Conservation (phyloP, 352 stramenopile species). For the Aphanomyces invadans region DNA sequence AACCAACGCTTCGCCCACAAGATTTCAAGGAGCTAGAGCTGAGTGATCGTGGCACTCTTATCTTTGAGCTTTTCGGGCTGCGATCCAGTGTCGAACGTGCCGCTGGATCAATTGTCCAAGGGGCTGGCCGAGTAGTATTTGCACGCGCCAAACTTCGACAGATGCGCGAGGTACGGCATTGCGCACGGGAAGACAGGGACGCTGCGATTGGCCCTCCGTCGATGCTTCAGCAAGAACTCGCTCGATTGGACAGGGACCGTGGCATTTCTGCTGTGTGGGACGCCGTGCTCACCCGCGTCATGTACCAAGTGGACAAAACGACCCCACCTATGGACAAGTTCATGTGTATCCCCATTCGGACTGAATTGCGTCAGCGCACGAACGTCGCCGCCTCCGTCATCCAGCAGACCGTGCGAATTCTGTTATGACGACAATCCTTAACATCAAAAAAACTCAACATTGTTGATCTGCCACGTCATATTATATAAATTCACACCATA, state of each 20-base stretch:
- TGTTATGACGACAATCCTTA: not conserved
- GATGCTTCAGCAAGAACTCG: not conserved
- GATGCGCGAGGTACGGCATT: not conserved
- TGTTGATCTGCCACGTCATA: too few relatives aligned
- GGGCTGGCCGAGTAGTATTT: not conserved
- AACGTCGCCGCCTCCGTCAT: conserved; percentile 14
- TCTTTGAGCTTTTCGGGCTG: conserved; percentile 22
- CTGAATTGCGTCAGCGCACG: conserved; percentile 9
- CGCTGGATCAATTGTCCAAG: conserved; percentile 14
- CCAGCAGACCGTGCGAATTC: conserved; percentile 5
- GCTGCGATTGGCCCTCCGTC: not conserved
- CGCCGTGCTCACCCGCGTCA: not conserved
- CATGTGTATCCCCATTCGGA: conserved; percentile 15
- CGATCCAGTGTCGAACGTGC: conserved; percentile 3
- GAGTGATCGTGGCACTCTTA: conserved; percentile 14
- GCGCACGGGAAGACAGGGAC: conserved; percentile 7
- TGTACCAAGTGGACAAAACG: not conserved
- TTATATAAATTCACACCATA: not conserved
- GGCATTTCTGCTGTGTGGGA: not conserved
- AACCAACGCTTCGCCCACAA: conserved; percentile 15
- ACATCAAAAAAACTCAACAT: not conserved
- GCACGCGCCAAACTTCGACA: not conserved
- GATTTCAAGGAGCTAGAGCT: conserved; percentile 15
- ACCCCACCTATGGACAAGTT: not conserved
- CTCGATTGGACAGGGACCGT: not conserved